phyloP scores from a whole-genome alignment of 2,329 filamentous ascomycete genomes.

The Mollisiaceae sp. region DNA sequence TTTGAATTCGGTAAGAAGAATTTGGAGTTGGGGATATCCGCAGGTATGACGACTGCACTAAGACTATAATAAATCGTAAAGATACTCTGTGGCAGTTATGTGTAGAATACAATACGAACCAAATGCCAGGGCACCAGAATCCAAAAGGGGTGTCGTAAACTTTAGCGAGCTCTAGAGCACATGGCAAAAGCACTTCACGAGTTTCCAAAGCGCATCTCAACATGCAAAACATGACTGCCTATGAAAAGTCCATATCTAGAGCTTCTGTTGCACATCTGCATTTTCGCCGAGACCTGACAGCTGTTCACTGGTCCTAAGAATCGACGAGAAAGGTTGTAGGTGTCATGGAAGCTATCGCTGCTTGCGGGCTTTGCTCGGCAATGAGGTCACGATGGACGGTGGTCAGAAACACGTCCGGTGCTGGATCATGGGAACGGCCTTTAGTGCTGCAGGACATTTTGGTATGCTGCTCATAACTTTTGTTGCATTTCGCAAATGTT shows the following conservation, averaged over 20 bases:
- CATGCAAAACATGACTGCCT: neutral
- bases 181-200: neutral
- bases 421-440: neutral
- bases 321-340: neutral
- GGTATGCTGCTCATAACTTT: neutral
- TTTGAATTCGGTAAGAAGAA: neutral
- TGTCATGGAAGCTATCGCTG: neutral
- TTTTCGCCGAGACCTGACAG: neutral
- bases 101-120: too few relatives aligned
- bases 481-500: constrained; percentile 12
- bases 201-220: neutral
- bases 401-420: neutral
- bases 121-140: neutral
- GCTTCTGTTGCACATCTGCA: neutral
- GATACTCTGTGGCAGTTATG: too few relatives aligned
- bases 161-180: neutral
- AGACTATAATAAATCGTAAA: neutral
- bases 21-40: neutral
- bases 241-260: neutral
- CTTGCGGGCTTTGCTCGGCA: neutral
- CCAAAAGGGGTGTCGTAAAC: neutral
- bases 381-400: constrained; percentile 6
- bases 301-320: neutral
- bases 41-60: neutral
- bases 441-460: neutral